Evolutionary conservation across 176 grass and related monocot species (phyloP).

Genomic region (Aegilops umbellulata): DNA sequence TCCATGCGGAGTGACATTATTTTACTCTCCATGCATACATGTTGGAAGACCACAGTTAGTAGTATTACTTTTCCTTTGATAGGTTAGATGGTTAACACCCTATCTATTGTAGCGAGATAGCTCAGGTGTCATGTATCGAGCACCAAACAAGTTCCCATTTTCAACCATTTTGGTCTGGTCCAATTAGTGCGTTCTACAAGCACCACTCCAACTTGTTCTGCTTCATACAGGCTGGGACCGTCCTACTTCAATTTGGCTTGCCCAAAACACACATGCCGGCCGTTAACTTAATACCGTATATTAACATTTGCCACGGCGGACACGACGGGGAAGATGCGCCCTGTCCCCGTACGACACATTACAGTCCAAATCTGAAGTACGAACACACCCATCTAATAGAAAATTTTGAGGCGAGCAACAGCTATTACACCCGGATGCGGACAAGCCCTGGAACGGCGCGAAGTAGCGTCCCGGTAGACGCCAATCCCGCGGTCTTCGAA

Average conservation of each 20-base stretch:
- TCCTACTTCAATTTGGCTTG: background rate
- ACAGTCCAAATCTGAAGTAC: conserved; percentile 1
- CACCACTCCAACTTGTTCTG: background rate
- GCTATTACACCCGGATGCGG: background rate
- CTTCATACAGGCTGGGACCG: background rate
- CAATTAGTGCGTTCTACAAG: background rate
- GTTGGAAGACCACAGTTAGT: background rate
- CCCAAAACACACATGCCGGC: background rate
- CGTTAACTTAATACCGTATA: background rate
- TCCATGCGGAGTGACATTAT: background rate
- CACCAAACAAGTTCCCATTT: background rate
- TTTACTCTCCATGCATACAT: background rate
- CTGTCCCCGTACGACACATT: background rate
- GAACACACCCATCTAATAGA: background rate
- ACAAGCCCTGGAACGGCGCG: background rate
- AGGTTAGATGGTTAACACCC: background rate
- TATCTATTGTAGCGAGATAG: background rate
- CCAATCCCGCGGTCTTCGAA: background rate
- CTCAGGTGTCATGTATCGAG: background rate
- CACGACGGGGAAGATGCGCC: background rate
- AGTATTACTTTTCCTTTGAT: background rate
- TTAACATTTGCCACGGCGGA: background rate
- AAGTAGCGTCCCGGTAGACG: background rate
- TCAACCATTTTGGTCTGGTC: background rate
- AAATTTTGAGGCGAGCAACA: background rate